phyloP scores from a whole-genome alignment of 768 basidiomycete species.

The Auriscalpium microsporum region DNA sequence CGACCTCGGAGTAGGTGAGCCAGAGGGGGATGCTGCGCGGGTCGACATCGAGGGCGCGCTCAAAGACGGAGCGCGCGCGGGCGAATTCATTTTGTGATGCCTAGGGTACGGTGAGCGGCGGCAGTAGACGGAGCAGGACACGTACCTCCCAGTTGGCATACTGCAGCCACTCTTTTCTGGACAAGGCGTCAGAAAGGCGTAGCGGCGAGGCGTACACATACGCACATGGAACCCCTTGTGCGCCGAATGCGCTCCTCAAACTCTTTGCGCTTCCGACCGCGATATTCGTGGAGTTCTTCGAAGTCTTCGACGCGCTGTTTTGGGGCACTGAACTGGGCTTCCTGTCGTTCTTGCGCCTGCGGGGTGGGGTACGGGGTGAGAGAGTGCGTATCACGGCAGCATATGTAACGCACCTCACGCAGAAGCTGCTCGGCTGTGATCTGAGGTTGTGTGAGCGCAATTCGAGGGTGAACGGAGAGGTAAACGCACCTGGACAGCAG shows the following conservation, averaged over 20 bases:
- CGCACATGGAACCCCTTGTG: slow-evolving; percentile 74
- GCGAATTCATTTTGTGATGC: slow-evolving; percentile 96
- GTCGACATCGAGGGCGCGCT: slow-evolving; percentile 95
- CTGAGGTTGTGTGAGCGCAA: slow-evolving; percentile 33
- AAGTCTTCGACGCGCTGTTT: slow-evolving; percentile 95
- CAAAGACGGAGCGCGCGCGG: slow-evolving; percentile 90
- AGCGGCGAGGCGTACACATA: not conserved
- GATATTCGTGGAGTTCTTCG: slow-evolving; percentile 84
- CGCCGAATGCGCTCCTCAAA: slow-evolving; percentile 84
- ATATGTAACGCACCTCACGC: slow-evolving; percentile 56
- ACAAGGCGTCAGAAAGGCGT: not conserved
- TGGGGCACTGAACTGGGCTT: slow-evolving; percentile 83
- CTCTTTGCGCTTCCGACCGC: slow-evolving; percentile 86
- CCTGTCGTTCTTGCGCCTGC: slow-evolving; percentile 96
- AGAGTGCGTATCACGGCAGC: too few species aligned
- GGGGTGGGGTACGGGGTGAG: too few species aligned
- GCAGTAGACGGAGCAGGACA: slow-evolving; percentile 1
- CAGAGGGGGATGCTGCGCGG: slow-evolving; percentile 84
- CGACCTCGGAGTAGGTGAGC: slow-evolving; percentile 95
- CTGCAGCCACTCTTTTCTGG: slow-evolving; percentile 79
- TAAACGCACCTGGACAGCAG: slow-evolving; percentile 72
- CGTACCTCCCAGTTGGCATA: slow-evolving; percentile 81
- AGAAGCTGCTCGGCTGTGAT: slow-evolving; percentile 98
- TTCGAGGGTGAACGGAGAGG: not conserved
- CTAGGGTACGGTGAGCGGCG: slow-evolving; percentile 26